Evolutionary conservation across 164 flowering plant genomes (phyloP).

Genomic region (Nelumbo lutea): DNA sequence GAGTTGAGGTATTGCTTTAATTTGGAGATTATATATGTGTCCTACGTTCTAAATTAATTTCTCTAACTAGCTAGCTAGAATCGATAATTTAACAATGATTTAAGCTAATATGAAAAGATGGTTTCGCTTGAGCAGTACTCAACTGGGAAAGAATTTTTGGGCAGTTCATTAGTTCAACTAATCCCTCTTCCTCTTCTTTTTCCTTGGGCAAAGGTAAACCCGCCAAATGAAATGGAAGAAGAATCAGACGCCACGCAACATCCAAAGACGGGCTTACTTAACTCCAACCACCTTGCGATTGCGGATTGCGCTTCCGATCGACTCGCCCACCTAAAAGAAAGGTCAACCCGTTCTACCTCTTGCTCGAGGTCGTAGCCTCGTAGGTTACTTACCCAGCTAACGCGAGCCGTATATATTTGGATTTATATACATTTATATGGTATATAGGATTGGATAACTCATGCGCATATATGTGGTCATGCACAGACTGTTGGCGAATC

Average conservation of each 20-base stretch:
- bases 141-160: conserved; percentile 8
- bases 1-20: background rate
- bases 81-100: too few species aligned
- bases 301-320: too few species aligned
- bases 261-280: background rate
- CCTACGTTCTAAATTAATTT: background rate
- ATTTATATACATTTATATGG: too few species aligned
- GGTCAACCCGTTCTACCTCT: too few species aligned
- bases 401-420: too few species aligned
- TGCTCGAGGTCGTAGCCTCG: too few species aligned
- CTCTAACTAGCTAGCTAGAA: too few species aligned
- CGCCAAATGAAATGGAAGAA: background rate
- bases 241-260: conserved; percentile 32
- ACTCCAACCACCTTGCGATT: background rate
- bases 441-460: too few species aligned
- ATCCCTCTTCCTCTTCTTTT: conserved; percentile 5
- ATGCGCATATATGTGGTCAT: too few species aligned
- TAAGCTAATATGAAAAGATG: too few species aligned
- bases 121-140: conserved; percentile 9
- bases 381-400: too few species aligned
- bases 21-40: background rate
- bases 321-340: background rate
- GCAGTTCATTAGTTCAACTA: conserved; percentile 57
- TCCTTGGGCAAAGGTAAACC: conserved; percentile 7
- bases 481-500: too few species aligned